Evolutionary conservation across 1,139 yeast species (phyloP).

Genomic region (Petasospora rhodanensis): DNA sequence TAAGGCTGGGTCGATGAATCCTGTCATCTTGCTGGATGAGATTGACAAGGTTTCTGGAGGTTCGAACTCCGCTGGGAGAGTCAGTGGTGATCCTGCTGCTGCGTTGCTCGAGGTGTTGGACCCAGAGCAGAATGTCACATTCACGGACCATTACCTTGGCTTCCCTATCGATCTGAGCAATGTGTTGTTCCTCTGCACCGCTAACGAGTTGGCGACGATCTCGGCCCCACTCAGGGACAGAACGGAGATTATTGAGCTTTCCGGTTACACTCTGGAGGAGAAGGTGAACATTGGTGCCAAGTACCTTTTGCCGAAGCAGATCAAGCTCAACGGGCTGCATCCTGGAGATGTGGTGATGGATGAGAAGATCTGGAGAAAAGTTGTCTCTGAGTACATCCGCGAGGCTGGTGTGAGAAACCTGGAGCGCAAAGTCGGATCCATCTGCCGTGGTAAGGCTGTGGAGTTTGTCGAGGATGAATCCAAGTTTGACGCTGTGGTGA

Average conservation of each 20-base stretch:
- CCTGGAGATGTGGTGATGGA: conserved; percentile 36
- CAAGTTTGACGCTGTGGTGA: conserved; percentile 37
- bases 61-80: conserved; percentile 40
- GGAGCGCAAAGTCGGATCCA: conserved; percentile 66
- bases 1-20: conserved; percentile 77
- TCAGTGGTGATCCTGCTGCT: conserved; percentile 88
- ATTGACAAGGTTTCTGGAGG: conserved; percentile 76
- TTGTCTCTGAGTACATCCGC: conserved; percentile 70
- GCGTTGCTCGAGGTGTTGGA: conserved; percentile 86
- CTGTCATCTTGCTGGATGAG: conserved; percentile 85
- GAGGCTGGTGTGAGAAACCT: conserved; percentile 86
- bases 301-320: conserved; percentile 77
- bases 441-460: conserved; percentile 80
- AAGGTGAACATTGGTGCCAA: conserved; percentile 69
- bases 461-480: conserved; percentile 49
- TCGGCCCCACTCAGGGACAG: conserved; percentile 82
- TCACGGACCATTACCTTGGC: conserved; percentile 82
- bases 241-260: conserved; percentile 76
- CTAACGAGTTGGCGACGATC: conserved; percentile 73
- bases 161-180: conserved; percentile 85
- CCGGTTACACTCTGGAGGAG: conserved; percentile 80
- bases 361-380: conserved; percentile 50
- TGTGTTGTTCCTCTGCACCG: conserved; percentile 82
- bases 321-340: conserved; percentile 64
- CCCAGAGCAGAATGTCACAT: conserved; percentile 80